A percentile compares a stretch with the other conserved stretches of the same genome.
Evolutionary conservation across 805 yeast genomes (phyloP).

Genomic region (Saccharomycopsis fibuligera): DNA sequence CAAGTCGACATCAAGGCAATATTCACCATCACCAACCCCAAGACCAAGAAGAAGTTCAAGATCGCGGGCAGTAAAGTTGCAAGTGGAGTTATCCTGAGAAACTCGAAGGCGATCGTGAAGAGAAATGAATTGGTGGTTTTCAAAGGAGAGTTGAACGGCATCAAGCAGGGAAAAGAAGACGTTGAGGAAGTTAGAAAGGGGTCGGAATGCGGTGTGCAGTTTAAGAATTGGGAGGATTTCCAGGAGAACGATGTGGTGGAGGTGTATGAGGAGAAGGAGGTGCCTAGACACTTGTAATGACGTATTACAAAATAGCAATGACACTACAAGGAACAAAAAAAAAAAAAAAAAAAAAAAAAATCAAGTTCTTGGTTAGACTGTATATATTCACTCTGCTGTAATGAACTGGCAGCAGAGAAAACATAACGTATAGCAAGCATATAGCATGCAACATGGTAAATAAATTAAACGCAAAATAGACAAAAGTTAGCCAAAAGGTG

Average conservation of each 20-base stretch:
- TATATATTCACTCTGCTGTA: too few species aligned
- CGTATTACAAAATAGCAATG: too few species aligned
- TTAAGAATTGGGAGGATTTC: conserved; percentile 61
- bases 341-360: too few species aligned
- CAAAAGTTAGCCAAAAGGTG: too few species aligned
- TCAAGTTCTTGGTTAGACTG: too few species aligned
- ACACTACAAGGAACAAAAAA: too few species aligned
- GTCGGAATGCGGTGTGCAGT: conserved; percentile 81
- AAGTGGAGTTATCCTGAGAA: conserved; percentile 59
- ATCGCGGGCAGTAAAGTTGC: conserved; percentile 86
- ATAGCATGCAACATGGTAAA: too few species aligned
- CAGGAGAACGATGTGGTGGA: conserved; percentile 72
- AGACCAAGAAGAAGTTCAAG: conserved; percentile 40
- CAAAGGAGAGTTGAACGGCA: conserved; percentile 59
- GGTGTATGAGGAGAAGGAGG: conserved; percentile 58
- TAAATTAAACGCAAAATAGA: too few species aligned
- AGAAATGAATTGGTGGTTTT: conserved; percentile 43
- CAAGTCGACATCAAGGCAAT: conserved; percentile 65
- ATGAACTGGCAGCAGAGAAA: too few species aligned
- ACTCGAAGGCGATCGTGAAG: conserved; percentile 50
- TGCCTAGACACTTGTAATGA: conserved; percentile 49
- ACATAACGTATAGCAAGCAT: too few species aligned
- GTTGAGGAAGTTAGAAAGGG: conserved; percentile 75
- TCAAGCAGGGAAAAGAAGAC: conserved; percentile 80
- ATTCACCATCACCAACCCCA: conserved; percentile 59